Evolutionary conservation across 1,284 basidiomycete species (phyloP), one percentile per base, ranked within the genome.

Genomic region (Ustilago hordei): DNA sequence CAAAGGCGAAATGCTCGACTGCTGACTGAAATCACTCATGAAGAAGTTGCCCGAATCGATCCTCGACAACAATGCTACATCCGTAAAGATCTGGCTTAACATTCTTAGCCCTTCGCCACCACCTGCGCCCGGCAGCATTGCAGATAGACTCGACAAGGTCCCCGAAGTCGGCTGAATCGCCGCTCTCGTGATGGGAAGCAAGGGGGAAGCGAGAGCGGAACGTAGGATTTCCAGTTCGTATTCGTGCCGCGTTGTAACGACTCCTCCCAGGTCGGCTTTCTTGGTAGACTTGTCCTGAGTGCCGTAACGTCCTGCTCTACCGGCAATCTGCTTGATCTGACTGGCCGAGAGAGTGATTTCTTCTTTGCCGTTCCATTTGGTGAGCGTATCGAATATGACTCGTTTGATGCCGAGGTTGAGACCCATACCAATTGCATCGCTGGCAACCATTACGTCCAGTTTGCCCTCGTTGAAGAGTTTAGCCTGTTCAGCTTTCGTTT

Each of bases 391-490:
- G 78, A 98, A 97, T 41, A 98, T 89, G 80, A 98, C 90, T 2
- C 96, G 92, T 71, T 92, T 92, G 86, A 99, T 98, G 89, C 95
- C 94, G 35, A 98, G 87, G 82, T 98, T 97, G n/a, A 98, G 89
- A 0, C 95, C 95, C 94, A 98, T 95, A 0, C 95, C 95, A 59
- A 98, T 92, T 0, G 95, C 94, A 86, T 98, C 95, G 82, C 92
- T 95, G 0, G 93, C 95, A 7, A 97, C 91, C 64, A 98, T 89
- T 3, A 97, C 91, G 83, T 95, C 93, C 78, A 92, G 92, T 2
- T 91, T 91, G 31, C 91, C 93, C 58, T 92, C 90, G 84, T 98
- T 97, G 89, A 97, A 97, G 38, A 94, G 88, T 57, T 90, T 90
- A 0, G 95, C 95, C 86, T 98, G 95, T 82, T 95, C 92, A 78